Conservation (phyloP, 2,329 filamentous ascomycete species). For the Xylariomycetidae sp. region DNA sequence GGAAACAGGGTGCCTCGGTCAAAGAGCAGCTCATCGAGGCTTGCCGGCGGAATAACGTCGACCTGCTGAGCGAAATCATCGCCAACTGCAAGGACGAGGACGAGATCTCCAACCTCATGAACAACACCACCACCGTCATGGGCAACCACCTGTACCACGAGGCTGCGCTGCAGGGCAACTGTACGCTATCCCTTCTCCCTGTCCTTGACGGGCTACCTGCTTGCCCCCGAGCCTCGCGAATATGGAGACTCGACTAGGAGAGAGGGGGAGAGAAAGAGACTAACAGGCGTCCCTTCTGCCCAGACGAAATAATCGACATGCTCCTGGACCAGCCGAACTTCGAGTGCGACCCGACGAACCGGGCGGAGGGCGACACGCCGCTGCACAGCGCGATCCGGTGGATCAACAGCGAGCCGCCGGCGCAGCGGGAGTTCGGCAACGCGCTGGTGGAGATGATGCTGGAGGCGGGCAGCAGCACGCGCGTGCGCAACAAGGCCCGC, state of each 20-base stretch:
- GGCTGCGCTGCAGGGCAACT: slow-evolving; percentile 79
- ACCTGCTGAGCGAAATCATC: slow-evolving; percentile 73
- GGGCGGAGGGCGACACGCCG: slow-evolving; percentile 68
- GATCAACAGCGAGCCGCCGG: slow-evolving; percentile 61
- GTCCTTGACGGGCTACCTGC: too few relatives aligned
- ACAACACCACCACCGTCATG: slow-evolving; percentile 76
- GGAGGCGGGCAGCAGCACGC: slow-evolving; percentile 62
- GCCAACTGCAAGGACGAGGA: slow-evolving; percentile 52
- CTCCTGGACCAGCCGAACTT: slow-evolving; percentile 79
- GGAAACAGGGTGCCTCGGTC: slow-evolving; percentile 70
- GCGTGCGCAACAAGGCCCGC: slow-evolving; percentile 63
- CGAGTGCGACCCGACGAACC: slow-evolving; percentile 75
- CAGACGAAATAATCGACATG: slow-evolving; percentile 74
- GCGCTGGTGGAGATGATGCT: slow-evolving; percentile 73
- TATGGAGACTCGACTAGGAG: too few relatives aligned
- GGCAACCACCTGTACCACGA: slow-evolving; percentile 88
- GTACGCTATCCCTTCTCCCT: slow-evolving; percentile 42
- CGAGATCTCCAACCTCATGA: slow-evolving; percentile 71
- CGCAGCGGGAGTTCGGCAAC: slow-evolving; percentile 58
- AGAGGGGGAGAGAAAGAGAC: slow-evolving; percentile 1
- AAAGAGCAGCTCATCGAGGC: slow-evolving; percentile 87
- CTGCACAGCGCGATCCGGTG: slow-evolving; percentile 74
- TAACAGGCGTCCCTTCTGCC: slow-evolving; percentile 1
- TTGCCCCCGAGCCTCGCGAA: too few relatives aligned
- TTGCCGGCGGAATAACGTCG: slow-evolving; percentile 86